Evolutionary conservation across 1,139 yeast genomes (phyloP).

Genomic region (Yamadazyma atlantica): DNA sequence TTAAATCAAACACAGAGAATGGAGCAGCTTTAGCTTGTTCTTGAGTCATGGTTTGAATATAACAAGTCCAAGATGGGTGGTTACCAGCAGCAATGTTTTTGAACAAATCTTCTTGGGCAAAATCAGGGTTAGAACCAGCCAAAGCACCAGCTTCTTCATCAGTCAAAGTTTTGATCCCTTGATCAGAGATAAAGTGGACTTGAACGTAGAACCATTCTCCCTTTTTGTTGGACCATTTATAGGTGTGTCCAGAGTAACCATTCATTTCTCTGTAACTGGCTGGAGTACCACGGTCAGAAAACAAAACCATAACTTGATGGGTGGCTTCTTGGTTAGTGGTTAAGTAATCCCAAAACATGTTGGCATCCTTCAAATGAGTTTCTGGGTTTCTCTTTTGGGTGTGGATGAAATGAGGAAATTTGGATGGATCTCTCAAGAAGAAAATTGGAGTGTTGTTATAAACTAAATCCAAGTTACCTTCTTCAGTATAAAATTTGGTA

Average conservation of each 20-base stretch:
- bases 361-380: slow-evolving; percentile 76
- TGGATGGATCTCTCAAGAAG: slow-evolving; percentile 82
- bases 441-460: slow-evolving; percentile 89
- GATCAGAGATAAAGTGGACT: slow-evolving; percentile 60
- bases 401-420: slow-evolving; percentile 88
- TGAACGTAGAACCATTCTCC: slow-evolving; percentile 70
- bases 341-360: slow-evolving; percentile 72
- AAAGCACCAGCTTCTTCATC: slow-evolving; percentile 58
- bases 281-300: slow-evolving; percentile 72
- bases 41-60: slow-evolving; percentile 67
- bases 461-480: slow-evolving; percentile 86
- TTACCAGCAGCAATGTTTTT: slow-evolving; percentile 61
- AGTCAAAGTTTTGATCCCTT: slow-evolving; percentile 56
- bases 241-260: slow-evolving; percentile 73
- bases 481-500: slow-evolving; percentile 80
- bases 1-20: slow-evolving; percentile 68
- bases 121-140: slow-evolving; percentile 65
- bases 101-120: slow-evolving; percentile 62
- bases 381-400: slow-evolving; percentile 81
- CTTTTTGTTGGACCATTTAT: slow-evolving; percentile 63
- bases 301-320: slow-evolving; percentile 63
- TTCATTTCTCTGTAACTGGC: slow-evolving; percentile 64
- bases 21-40: slow-evolving; percentile 60
- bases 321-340: slow-evolving; percentile 60
- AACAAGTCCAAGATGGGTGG: slow-evolving; percentile 62